Evolutionary conservation across 2,329 filamentous ascomycete species (phyloP).

Genomic region (Sclerotinia subarctica): DNA sequence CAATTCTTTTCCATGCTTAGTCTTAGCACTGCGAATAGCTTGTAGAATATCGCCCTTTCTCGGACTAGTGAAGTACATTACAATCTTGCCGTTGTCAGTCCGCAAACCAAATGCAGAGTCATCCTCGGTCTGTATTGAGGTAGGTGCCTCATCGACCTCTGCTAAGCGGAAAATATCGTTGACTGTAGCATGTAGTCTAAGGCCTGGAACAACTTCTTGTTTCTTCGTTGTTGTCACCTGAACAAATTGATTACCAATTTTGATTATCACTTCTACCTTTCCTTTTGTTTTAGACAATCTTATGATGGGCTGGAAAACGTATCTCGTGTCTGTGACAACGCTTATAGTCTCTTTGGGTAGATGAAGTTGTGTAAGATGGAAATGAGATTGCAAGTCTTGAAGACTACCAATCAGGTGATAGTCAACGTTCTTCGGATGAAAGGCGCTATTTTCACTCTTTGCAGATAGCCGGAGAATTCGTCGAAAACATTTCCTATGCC

Average conservation of each 20-base stretch:
- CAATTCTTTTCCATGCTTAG: constrained; percentile 62
- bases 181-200: constrained; percentile 59
- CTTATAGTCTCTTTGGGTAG: constrained; percentile 68
- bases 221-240: constrained; percentile 68
- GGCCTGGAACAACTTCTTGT: constrained; percentile 62
- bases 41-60: constrained; percentile 62
- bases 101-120: constrained; percentile 65
- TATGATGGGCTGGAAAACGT: constrained; percentile 63
- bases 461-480: constrained; percentile 59
- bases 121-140: constrained; percentile 62
- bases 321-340: constrained; percentile 63
- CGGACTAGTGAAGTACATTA: constrained; percentile 69
- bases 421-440: constrained; percentile 63
- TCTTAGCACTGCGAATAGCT: constrained; percentile 60
- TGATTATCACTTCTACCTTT: constrained; percentile 67
- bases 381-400: constrained; percentile 63
- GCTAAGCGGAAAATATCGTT: constrained; percentile 68
- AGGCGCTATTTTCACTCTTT: constrained; percentile 57
- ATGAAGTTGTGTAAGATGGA: constrained; percentile 63
- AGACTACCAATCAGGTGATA: constrained; percentile 64
- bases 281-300: constrained; percentile 65
- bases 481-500: constrained; percentile 59
- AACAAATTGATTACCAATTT: constrained; percentile 66
- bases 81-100: constrained; percentile 66
- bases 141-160: constrained; percentile 65